Base-by-base conservation (phyloP, 352 stramenopile species). In the Salisapilia sapeloensis region DNA sequence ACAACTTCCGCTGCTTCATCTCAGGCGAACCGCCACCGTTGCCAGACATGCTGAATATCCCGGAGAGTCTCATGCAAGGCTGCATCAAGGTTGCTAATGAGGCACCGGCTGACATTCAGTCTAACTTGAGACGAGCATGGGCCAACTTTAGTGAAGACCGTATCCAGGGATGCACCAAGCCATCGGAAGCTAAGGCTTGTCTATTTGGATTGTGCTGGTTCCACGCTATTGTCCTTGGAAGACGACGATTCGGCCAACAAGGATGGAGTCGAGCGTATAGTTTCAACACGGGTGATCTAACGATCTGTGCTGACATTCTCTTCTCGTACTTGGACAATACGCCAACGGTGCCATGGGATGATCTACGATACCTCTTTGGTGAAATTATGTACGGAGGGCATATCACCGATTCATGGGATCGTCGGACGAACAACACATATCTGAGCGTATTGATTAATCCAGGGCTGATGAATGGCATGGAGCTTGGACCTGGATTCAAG, bases 351-450 rank as follows among this genome's bases (percentile, higher is more conserved):
- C 87, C 87, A 9, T 97, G 87, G 87, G 85, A 96, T 51, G 91
- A 97, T 57, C 44, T 97, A 4, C 77, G 91, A 10, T 97, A 97
- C 47, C 80, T 97, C 27, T 96, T 97, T 47, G 89, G 89, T 19
- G 87, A 97, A 53, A 96, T 97, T 56, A 97, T 97, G 89, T 97
- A 97, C 56, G 89, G 89, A 21, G 89, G 89, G 7, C 87, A 97
- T 45, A 96, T 97, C 40, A 97, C 89, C 8, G 87, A 97, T 40
- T 79, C 87, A 7, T 96, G 89, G 89, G 89, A 97, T 54, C 80
- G 87, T 19, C 76, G 89, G 31, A 96, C 85, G n/a, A 93, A 92
- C 60, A 96, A 96, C 46, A 94, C 84, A 27, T 97, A 97, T 46
- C 47, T 96, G 32, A 53, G 59, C 10, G 78, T 95, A 40, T 54